A percentile compares a stretch with the other conserved stretches of the same genome.
Conservation (phyloP, 2,329 filamentous ascomycete species). For the Fusarium sp. region DNA sequence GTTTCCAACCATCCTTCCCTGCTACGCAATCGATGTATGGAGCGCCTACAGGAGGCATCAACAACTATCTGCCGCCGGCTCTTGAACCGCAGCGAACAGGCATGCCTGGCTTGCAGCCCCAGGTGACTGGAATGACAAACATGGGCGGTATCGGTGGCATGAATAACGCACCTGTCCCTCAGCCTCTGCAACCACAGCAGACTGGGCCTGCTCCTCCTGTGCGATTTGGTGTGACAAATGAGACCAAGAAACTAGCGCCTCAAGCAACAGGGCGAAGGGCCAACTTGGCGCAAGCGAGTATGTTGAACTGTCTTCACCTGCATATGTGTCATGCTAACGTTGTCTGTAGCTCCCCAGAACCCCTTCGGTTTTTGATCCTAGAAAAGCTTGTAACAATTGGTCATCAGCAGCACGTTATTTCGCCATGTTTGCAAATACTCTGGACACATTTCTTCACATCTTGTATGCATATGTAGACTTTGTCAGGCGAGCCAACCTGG, state of each 20-base stretch:
- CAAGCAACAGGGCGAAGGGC: conserved; percentile 91
- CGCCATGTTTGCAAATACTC: conserved; percentile 30
- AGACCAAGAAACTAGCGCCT: conserved; percentile 80
- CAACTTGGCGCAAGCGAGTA: conserved; percentile 95
- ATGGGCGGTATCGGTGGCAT: conserved; percentile 59
- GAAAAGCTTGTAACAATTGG: not conserved
- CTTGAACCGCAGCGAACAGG: conserved; percentile 71
- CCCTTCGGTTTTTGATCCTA: conserved; percentile 61
- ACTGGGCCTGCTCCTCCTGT: conserved; percentile 83
- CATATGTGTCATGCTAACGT: conserved; percentile 27
- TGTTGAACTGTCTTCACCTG: conserved; percentile 59
- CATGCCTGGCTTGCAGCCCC: conserved; percentile 59
- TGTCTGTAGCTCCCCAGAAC: conserved; percentile 60
- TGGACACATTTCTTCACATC: conserved; percentile 41
- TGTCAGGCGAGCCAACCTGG: conserved; percentile 33
- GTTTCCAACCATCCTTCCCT: conserved; percentile 62
- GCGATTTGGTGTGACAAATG: conserved; percentile 82
- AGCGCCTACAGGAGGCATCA: conserved; percentile 58
- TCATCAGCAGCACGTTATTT: conserved; percentile 9
- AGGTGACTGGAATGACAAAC: conserved; percentile 53
- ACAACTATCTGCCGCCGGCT: conserved; percentile 68
- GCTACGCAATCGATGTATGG: conserved; percentile 63
- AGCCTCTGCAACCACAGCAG: conserved; percentile 59
- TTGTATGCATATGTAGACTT: conserved; percentile 40
- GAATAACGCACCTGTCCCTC: conserved; percentile 56